A percentile compares a stretch with the other conserved stretches of the same genome.
phyloP scores from a whole-genome alignment of 2,329 filamentous ascomycete species.

The Fonsecaea pugnacius region DNA sequence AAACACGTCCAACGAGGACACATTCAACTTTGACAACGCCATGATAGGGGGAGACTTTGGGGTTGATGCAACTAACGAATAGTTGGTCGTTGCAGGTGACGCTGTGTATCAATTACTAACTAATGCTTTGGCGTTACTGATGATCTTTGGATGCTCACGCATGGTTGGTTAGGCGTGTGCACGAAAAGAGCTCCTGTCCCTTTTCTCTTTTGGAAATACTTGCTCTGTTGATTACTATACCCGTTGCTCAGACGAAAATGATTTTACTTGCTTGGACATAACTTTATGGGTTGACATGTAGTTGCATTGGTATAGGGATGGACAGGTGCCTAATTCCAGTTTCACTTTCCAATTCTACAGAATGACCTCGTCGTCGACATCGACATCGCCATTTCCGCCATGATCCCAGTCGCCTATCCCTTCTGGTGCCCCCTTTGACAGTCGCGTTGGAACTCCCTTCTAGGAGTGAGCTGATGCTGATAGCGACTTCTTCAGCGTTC shows the following conservation, averaged over 20 bases:
- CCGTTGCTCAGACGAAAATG: conserved; percentile 36
- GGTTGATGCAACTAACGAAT: conserved; percentile 34
- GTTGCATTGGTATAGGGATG: conserved; percentile 25
- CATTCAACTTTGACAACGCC: conserved; percentile 50
- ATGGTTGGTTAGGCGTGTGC: conserved; percentile 24
- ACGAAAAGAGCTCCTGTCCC: conserved; percentile 16
- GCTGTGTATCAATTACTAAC: conserved; percentile 33
- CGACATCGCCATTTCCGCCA: not conserved
- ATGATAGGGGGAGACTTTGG: conserved; percentile 47
- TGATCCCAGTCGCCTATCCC: not conserved
- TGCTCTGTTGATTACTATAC: conserved; percentile 32
- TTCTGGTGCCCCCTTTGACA: not conserved
- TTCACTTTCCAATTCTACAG: conserved; percentile 4
- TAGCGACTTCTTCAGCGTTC: not conserved
- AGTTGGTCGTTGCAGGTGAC: conserved; percentile 8
- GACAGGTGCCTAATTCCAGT: conserved; percentile 20
- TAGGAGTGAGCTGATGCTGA: not conserved
- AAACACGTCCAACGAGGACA: conserved; percentile 57
- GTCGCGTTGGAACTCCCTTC: not conserved
- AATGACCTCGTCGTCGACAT: not conserved
- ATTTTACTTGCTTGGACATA: conserved; percentile 35
- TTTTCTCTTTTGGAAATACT: conserved; percentile 12
- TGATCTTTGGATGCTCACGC: conserved; percentile 23
- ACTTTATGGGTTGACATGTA: conserved; percentile 27
- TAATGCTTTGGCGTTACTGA: conserved; percentile 27